A percentile compares a stretch with the other conserved stretches of the same genome.
phyloP scores from a whole-genome alignment of 768 basidiomycete genomes.

The Phylloporus sp. region DNA sequence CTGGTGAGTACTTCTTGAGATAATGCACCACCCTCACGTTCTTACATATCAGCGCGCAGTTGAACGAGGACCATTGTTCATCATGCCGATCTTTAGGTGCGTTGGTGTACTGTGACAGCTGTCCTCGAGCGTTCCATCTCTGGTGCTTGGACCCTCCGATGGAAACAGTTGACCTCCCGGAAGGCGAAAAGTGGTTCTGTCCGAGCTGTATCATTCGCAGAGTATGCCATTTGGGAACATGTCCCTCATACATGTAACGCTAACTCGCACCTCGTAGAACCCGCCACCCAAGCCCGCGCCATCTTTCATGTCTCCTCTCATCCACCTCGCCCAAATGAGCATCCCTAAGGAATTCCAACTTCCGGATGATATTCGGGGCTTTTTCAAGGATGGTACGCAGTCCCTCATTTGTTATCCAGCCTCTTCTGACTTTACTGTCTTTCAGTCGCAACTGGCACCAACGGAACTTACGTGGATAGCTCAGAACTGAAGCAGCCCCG shows the following conservation, averaged over 20 bases:
- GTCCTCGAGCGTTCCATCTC: slow-evolving; percentile 92
- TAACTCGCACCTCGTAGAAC: slow-evolving; percentile 41
- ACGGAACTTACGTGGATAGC: slow-evolving; percentile 79
- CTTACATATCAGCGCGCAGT: slow-evolving; percentile 23
- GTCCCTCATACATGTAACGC: background rate
- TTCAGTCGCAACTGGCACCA: slow-evolving; percentile 70
- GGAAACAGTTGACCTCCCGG: slow-evolving; percentile 80
- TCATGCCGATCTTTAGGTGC: slow-evolving; percentile 78
- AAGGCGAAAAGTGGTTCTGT: slow-evolving; percentile 76
- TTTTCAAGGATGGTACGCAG: slow-evolving; percentile 80
- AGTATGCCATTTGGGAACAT: slow-evolving; percentile 37
- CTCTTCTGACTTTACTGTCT: slow-evolving; percentile 15
- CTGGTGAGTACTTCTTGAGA: slow-evolving; percentile 31
- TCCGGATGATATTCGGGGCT: slow-evolving; percentile 75
- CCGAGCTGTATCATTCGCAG: slow-evolving; percentile 63
- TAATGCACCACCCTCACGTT: slow-evolving; percentile 16
- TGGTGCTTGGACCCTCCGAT: slow-evolving; percentile 96
- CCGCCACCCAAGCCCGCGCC: slow-evolving; percentile 60
- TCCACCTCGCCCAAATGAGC: slow-evolving; percentile 59
- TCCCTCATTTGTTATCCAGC: slow-evolving; percentile 5
- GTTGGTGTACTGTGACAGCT: slow-evolving; percentile 95
- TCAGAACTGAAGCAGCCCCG: slow-evolving; percentile 73
- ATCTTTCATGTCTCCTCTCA: slow-evolving; percentile 66
- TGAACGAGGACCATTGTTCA: slow-evolving; percentile 83
- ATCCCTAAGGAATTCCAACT: slow-evolving; percentile 83